Percentiles rank a stretch among this genome's conserved stretches.
These are phyloP conservation scores for Rhodotorula kratochvilovae DNA, from an alignment of 768 basidiomycete species.

Conservation along the genomic window DNA sequence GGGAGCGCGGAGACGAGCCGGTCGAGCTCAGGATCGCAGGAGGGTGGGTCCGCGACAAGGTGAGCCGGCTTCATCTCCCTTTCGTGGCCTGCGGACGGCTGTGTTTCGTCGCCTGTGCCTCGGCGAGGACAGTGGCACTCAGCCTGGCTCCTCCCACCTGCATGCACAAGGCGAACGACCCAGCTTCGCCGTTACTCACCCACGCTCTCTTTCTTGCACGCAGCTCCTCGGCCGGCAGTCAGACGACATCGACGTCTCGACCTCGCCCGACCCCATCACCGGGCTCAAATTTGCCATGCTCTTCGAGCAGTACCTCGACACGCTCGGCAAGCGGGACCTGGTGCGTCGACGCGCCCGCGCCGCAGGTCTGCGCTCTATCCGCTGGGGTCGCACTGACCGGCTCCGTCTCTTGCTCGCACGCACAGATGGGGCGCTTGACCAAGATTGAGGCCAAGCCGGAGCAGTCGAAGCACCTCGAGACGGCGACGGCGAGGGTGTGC, in stretches of 20 bases:
- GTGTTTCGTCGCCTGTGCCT: neutral
- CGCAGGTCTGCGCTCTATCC: neutral
- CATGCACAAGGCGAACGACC: neutral
- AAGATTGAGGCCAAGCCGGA: constrained; percentile 91
- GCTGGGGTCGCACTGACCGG: neutral
- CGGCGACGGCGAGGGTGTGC: constrained; percentile 74
- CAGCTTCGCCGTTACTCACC: neutral
- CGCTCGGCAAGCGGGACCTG: constrained; percentile 54
- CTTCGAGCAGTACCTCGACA: constrained; percentile 62
- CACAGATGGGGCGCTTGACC: constrained; percentile 56
- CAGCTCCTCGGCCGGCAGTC: constrained; percentile 73
- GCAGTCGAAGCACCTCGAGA: constrained; percentile 96
- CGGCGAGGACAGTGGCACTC: neutral
- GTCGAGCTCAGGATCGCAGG: constrained; percentile 82
- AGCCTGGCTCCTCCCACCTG: too few relatives aligned
- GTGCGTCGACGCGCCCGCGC: neutral
- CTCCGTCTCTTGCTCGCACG: neutral
- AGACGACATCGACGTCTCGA: constrained; percentile 89
- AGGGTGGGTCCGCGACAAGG: constrained; percentile 99
- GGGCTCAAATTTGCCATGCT: constrained; percentile 80
- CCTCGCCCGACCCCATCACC: constrained; percentile 68
- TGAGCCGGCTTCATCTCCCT: constrained; percentile 47
- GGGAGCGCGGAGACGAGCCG: constrained; percentile 55
- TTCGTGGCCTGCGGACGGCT: neutral
- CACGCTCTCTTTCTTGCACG: too few relatives aligned